Evolutionary conservation across 2,329 filamentous ascomycete species (phyloP), one percentile per base, ranked within the genome.

Genomic region (Leptographium procerum): DNA sequence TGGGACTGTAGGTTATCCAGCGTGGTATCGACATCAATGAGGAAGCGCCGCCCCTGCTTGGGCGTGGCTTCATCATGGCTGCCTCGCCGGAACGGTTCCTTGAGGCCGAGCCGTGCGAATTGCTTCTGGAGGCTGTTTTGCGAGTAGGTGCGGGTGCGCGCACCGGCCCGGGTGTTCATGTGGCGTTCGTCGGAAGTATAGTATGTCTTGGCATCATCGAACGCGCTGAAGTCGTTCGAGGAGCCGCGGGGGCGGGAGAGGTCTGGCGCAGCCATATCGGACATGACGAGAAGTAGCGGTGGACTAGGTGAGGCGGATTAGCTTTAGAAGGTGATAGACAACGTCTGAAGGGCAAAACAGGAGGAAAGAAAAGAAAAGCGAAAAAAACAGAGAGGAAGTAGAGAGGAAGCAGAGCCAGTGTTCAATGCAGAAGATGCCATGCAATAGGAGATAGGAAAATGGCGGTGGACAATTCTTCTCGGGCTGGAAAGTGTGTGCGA

Each of bases 21-120:
- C 0, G 91, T 96, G 26, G 83, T 77, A 54, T 95, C 87, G 66
- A 97, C 91, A 65, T 94, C 83, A 69, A 97, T 85, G 43, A 95
- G 80, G 72, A 95, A 96, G 65, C 86, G 87, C 61, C 89, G 88
- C 60, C 73, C 71, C 59, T 87, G 83, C 54, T 83, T 77, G 55
- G 82, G 75, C 5, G 36, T 84, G 81, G 53, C 76, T 70, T 91
- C 90, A 75, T 96, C 91, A 28, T 84, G 81, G 64, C 81, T 84
- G 56, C 80, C 80, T 66, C 81, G 74, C 60, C 81, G 74, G 64
- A 81, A 81, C 11, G 80, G 80, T 65, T 80, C 78, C 60, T 76
- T 75, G 28, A 79, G 66, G 19, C 74, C 77, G 62, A 80, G 65
- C 57, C 77, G 73, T 62, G 80, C 78, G 64, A 81, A 74, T 61